Evolutionary conservation across 2,329 filamentous ascomycete species (phyloP).

Genomic region (Colletotrichum neosansevieriae): DNA sequence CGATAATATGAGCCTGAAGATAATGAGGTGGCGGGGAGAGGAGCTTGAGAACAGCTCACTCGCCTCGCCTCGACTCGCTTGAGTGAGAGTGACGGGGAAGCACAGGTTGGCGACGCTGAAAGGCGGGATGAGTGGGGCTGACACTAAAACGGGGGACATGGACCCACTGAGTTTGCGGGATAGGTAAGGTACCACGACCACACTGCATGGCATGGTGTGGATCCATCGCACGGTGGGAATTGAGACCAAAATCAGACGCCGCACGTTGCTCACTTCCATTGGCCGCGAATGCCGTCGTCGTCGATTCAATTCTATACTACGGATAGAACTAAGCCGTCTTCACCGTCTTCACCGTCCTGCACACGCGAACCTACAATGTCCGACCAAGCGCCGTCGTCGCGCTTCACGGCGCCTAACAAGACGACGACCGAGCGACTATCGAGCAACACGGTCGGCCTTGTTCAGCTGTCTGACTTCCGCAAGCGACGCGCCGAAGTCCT

Average conservation of each 20-base stretch:
- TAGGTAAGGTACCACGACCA: too few species aligned
- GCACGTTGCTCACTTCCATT: constrained; percentile 4
- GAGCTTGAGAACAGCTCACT: constrained; percentile 18
- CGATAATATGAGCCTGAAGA: background rate
- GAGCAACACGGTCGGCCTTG: constrained; percentile 89
- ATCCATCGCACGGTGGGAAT: constrained; percentile 1
- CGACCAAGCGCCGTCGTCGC: constrained; percentile 60
- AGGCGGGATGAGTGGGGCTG: constrained; percentile 30
- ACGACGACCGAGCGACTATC: constrained; percentile 86
- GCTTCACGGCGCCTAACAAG: constrained; percentile 81
- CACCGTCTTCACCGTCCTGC: background rate
- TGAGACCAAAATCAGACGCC: background rate
- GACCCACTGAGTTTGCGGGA: constrained; percentile 35
- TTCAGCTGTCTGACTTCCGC: constrained; percentile 92
- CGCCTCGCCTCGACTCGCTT: constrained; percentile 7
- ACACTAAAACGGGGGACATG: constrained; percentile 8
- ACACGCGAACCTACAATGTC: constrained; percentile 51
- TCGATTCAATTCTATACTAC: background rate
- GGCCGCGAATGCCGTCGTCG: background rate
- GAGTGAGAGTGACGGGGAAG: constrained; percentile 14
- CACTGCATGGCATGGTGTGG: too few species aligned
- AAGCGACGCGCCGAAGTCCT: constrained; percentile 96
- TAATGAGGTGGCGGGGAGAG: constrained; percentile 34
- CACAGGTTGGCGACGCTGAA: background rate
- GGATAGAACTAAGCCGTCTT: background rate